Base-by-base conservation (phyloP, 139 green algal genomes). In the Volvox reticuliferus region DNA sequence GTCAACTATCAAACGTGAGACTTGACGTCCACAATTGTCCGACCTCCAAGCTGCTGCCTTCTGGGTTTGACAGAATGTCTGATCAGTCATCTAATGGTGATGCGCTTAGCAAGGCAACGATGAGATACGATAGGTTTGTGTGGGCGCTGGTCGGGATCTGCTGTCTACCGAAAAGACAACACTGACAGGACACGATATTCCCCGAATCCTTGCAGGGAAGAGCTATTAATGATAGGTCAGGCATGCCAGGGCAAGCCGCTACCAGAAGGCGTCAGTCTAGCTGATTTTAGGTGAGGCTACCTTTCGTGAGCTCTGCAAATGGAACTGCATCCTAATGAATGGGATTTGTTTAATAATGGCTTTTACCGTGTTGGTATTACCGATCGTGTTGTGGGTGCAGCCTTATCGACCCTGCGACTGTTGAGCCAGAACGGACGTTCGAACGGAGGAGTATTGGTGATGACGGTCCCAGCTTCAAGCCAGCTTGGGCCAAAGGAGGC, bases 341-440 rank as follows among this genome's bases (percentile, higher is more conserved):
- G 13, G 13, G 21, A 33, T 36, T 81, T 50, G 75, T n/a, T 55
- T 0, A 81, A 19, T 26, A 12, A 19, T 24, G 19, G 13, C 20
- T 35, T 1, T 26, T 1, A 55, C 12, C 5, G n/a, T 33, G 19
- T n/a, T 21, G 2, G 44, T 55, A 55, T 55, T 55, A 55, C 44
- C 44, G 44, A 55, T 55, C 44, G 5, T 55, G 28, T 21, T 79
- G 73, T 32, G 32, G 24, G 55, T 75, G 44, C 85, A 90, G 86
- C 21, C 86, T 90, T 68, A 90, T 90, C 50, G 86, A 90, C 86
- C 86, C 86, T 5, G 86, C 86, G 30, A 90, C 86, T 16, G 1
- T 73, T 16, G 86, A 90, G 17, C 61, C 86, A 6, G 86, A 90
- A 22, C 21, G 73, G 28, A 26, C 50, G 0, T 73, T 89, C 44